Conservation (phyloP, 192 early-diverging fungal genomes). For the Spinellus fusiger region DNA sequence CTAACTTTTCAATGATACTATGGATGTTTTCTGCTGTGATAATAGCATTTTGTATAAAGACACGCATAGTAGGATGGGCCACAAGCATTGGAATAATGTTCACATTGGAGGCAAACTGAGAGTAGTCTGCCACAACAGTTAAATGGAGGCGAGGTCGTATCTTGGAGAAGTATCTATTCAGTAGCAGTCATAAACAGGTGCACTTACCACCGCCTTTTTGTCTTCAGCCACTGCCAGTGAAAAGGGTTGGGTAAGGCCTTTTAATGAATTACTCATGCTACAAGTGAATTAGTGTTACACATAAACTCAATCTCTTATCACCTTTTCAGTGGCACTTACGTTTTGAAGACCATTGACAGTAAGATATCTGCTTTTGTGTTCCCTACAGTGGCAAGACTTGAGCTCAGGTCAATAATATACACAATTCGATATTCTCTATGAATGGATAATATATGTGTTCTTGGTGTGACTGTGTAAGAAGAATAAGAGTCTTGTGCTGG, state of each 20-base stretch:
- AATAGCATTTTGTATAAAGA: slow-evolving; percentile 43
- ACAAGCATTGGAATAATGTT: slow-evolving; percentile 44
- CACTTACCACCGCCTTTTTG: slow-evolving; percentile 14
- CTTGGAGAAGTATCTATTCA: neutral
- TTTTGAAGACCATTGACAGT: slow-evolving; percentile 44
- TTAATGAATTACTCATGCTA: slow-evolving; percentile 27
- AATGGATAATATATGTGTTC: slow-evolving; percentile 57
- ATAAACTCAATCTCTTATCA: neutral
- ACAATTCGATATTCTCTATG: slow-evolving; percentile 55
- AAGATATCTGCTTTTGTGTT: slow-evolving; percentile 33
- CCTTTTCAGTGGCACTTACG: slow-evolving; percentile 23
- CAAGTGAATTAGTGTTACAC: slow-evolving; percentile 4
- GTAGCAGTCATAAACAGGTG: neutral
- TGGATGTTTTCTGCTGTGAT: slow-evolving; percentile 35
- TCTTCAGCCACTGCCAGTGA: slow-evolving; percentile 18
- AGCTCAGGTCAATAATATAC: slow-evolving; percentile 62
- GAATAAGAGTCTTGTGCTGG: too few species aligned
- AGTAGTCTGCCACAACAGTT: slow-evolving; percentile 52
- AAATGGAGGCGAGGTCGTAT: slow-evolving; percentile 34
- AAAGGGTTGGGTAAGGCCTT: slow-evolving; percentile 33
- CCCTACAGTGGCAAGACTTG: slow-evolving; percentile 56
- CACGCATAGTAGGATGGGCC: slow-evolving; percentile 50
- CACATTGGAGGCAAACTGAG: slow-evolving; percentile 51
- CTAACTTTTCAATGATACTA: slow-evolving; percentile 33
- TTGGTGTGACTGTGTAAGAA: slow-evolving; percentile 56